Evolutionary conservation across 2,329 filamentous ascomycete species (phyloP).

Genomic region (Aspergillus calidoustus): DNA sequence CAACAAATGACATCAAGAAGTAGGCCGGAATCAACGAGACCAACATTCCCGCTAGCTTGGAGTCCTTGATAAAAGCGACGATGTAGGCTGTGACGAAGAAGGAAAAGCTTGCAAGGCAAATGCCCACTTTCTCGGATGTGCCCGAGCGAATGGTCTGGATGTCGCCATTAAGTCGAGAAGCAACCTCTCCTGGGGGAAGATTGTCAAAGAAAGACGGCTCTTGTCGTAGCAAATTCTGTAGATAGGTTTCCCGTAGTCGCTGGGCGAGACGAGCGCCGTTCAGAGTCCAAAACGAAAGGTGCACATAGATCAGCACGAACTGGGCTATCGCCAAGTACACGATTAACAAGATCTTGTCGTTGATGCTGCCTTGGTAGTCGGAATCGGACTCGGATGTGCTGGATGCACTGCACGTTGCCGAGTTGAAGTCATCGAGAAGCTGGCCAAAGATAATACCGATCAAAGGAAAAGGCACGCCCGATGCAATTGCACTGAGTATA

Average conservation of each 20-base stretch:
- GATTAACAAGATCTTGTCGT: constrained; percentile 63
- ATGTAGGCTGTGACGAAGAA: constrained; percentile 72
- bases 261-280: constrained; percentile 67
- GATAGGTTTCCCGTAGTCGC: constrained; percentile 65
- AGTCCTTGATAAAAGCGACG: constrained; percentile 69
- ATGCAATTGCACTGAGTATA: constrained; percentile 37
- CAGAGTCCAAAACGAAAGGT: constrained; percentile 68
- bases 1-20: constrained; percentile 61
- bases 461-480: constrained; percentile 47
- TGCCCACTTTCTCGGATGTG: constrained; percentile 72
- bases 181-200: constrained; percentile 65
- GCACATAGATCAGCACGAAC: constrained; percentile 67
- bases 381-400: constrained; percentile 23
- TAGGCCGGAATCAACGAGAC: constrained; percentile 67
- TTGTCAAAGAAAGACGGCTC: constrained; percentile 68
- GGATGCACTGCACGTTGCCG: constrained; percentile 31
- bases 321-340: constrained; percentile 68
- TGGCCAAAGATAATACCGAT: constrained; percentile 48
- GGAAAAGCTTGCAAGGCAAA: constrained; percentile 63
- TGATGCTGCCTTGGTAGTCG: constrained; percentile 32
- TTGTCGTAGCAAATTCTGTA: constrained; percentile 62
- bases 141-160: constrained; percentile 70
- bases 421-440: constrained; percentile 46
- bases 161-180: constrained; percentile 66
- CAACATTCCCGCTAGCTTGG: constrained; percentile 66